Base-by-base conservation (phyloP, 495 filamentous ascomycete genomes). In the Talaromyces borbonicus region DNA sequence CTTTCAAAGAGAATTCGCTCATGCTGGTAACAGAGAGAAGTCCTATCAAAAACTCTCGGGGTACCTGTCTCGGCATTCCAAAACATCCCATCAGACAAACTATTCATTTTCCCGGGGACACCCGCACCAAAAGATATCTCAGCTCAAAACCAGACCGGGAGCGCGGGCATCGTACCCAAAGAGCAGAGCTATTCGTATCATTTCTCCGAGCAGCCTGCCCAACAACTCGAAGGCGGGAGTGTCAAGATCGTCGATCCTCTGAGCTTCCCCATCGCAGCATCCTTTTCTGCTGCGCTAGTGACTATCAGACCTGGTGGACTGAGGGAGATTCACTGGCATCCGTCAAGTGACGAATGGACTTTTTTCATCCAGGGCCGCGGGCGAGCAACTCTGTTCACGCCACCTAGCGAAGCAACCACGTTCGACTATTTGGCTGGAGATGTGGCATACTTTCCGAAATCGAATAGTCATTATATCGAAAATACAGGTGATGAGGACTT, bases 341-440 rank as follows among this genome's bases (percentile, higher is more conserved):
- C 81, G 0, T 73, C 70, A 7, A 77, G 75, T 18, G 84, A 87
- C 58, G 84, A 88, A 53, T 90, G 82, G 83, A 75, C 73, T 1
- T 90, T 83, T 63, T 87, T 88, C 65, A 73, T 87, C 37, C 58
- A 72, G 22, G 84, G 85, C 0, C 68, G 70, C 0, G 85, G 74
- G 0, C 72, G 85, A 3, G 79, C 83, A 11, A 87, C 83, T 0
- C 62, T 87, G 4, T 87, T 78, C 56, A 61, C 67, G 4, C 78
- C 83, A 0, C 73, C 78, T 0, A 56, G 60, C 0, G 56, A 68
- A 2, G 73, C 83, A 1, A 71, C 73, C 8, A 88, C 84, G 0
- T 90, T 88, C 56, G 84, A 90, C 58, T 88, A 80, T 57, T 67
- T 69, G 15, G 73, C 78, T n/a, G 84, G 84, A 22, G 85, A 85